Conservation (phyloP, 2,329 filamentous ascomycete species). For the Tothia fuscella region DNA sequence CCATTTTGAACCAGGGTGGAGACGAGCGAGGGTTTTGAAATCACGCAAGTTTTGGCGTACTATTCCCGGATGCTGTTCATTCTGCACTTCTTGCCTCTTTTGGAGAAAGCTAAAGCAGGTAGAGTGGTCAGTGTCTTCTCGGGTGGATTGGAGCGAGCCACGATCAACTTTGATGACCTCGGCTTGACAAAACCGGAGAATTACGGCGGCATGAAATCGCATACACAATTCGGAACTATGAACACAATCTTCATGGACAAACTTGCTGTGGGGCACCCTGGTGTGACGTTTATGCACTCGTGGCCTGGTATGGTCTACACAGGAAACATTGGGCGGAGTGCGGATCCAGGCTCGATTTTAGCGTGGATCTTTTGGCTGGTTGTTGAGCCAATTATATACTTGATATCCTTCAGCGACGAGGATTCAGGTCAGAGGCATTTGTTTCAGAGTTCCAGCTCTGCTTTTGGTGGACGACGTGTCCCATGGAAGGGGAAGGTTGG, state of each 20-base stretch:
- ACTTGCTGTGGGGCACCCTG: constrained; percentile 21
- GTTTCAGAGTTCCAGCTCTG: constrained; percentile 26
- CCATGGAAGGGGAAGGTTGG: constrained; percentile 24
- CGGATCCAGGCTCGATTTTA: constrained; percentile 15
- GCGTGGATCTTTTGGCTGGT: constrained; percentile 24
- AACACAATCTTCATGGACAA: constrained; percentile 23
- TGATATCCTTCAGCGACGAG: constrained; percentile 21
- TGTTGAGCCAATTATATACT: constrained; percentile 21
- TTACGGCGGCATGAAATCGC: constrained; percentile 20
- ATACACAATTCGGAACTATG: constrained; percentile 22
- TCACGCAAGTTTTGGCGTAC: constrained; percentile 28
- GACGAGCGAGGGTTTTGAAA: constrained; percentile 33
- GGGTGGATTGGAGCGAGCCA: constrained; percentile 22
- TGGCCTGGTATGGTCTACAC: constrained; percentile 27
- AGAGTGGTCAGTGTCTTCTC: constrained; percentile 25
- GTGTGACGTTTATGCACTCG: constrained; percentile 26
- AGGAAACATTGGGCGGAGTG: constrained; percentile 21
- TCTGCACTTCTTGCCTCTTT: constrained; percentile 29
- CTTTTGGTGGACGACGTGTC: constrained; percentile 24
- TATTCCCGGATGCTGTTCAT: constrained; percentile 35
- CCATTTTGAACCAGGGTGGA: constrained; percentile 26
- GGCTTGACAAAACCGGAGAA: constrained; percentile 23
- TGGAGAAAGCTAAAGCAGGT: constrained; percentile 20
- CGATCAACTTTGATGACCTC: constrained; percentile 24
- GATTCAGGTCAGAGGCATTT: constrained; percentile 24